A percentile compares a stretch with the other conserved stretches of the same genome.
phyloP scores from a whole-genome alignment of 2,329 filamentous ascomycete species.

The Dendrostoma leiphaemia region DNA sequence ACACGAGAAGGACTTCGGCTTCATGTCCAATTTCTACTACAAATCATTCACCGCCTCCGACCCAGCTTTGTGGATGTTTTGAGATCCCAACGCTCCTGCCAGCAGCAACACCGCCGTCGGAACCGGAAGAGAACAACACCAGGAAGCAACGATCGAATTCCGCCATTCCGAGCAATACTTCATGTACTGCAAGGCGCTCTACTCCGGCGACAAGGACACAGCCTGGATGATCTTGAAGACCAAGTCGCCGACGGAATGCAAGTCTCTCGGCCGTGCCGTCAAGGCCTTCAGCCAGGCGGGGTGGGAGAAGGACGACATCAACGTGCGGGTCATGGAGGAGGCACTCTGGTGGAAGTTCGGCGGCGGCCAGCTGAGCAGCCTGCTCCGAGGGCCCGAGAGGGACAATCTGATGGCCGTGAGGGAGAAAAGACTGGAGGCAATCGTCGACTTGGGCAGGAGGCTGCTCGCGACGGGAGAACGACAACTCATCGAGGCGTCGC shows the following conservation, averaged over 20 bases:
- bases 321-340: constrained; percentile 2
- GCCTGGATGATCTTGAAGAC: background rate
- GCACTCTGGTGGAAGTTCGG: constrained; percentile 1
- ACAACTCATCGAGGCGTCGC: no score
- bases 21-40: constrained; percentile 1
- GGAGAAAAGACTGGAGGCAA: no score
- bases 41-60: background rate
- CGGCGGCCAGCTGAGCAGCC: background rate
- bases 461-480: no score
- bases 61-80: background rate
- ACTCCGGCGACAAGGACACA: background rate
- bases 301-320: background rate
- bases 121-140: background rate
- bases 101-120: no score
- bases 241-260: background rate
- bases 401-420: background rate
- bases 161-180: constrained; percentile 7
- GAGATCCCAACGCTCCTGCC: background rate
- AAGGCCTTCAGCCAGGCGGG: background rate
- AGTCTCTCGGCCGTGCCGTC: background rate
- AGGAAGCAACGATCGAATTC: background rate
- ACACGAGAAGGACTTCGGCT: constrained; percentile 1
- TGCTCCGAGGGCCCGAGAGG: background rate
- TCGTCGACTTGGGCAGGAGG: no score
- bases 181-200: constrained; percentile 5